phyloP scores from a whole-genome alignment of 441 rosid genomes.

The Aleurites moluccanus region DNA sequence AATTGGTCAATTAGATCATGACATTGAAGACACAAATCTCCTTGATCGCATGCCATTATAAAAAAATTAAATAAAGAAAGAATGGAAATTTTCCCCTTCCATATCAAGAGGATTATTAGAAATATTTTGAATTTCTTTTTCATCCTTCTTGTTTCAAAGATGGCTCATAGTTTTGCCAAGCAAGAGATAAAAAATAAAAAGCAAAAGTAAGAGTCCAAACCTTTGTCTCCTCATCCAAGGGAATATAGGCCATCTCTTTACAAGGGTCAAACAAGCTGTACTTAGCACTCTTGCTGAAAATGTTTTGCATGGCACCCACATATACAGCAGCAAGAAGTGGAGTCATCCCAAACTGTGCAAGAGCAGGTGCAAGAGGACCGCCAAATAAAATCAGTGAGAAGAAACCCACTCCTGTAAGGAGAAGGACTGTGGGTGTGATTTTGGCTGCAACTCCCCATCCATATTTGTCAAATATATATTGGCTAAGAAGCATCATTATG shows the following conservation, averaged over 20 bases:
- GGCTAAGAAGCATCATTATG: constrained; percentile 95
- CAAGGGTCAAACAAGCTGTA: constrained; percentile 98
- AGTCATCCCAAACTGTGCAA: constrained; percentile 75
- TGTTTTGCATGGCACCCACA: constrained; percentile 97
- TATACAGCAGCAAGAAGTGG: constrained; percentile 97
- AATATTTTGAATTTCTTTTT: background rate
- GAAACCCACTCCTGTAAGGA: constrained; percentile 86
- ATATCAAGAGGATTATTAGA: background rate
- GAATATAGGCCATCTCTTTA: constrained; percentile 98
- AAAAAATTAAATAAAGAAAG: background rate
- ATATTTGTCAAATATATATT: constrained; percentile 71
- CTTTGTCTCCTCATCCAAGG: constrained; percentile 95
- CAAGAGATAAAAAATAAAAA: background rate
- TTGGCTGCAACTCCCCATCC: constrained; percentile 99
- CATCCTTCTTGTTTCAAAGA: background rate
- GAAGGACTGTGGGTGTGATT: constrained; percentile 92
- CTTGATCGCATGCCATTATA: background rate
- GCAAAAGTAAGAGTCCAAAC: constrained; percentile 34
- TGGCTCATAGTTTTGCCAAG: background rate
- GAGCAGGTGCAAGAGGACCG: constrained; percentile 61
- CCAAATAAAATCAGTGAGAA: constrained; percentile 83
- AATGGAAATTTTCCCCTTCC: background rate
- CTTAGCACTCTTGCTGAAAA: constrained; percentile 99
- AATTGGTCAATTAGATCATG: background rate
- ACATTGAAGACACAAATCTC: background rate